Conservation (phyloP, 78 protist species). For the Goniomonas avonlea region DNA sequence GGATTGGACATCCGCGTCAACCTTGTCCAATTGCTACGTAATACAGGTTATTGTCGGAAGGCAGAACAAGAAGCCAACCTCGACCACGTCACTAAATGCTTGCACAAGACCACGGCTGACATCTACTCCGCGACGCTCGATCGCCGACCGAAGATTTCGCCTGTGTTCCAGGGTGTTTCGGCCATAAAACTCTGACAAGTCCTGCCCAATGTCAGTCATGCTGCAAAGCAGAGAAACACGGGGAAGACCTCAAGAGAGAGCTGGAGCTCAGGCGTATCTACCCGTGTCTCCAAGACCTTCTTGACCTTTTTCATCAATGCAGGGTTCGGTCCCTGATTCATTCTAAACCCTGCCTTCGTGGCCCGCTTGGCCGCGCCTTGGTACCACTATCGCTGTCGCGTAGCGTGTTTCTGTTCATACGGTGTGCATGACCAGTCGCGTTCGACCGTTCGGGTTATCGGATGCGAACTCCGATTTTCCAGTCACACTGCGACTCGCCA, state of each 20-base stretch:
- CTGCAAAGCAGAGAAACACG: not conserved
- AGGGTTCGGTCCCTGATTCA: conserved; percentile 5
- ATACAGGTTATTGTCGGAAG: not conserved
- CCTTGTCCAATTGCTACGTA: not conserved
- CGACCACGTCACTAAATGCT: not conserved
- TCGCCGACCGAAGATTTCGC: not conserved
- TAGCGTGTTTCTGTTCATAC: too few species aligned
- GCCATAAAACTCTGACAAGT: too few species aligned
- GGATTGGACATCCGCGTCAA: not conserved
- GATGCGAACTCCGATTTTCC: too few species aligned
- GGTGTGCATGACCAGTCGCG: too few species aligned
- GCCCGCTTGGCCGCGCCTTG: too few species aligned
- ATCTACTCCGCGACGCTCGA: not conserved
- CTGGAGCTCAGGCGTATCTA: conserved; percentile 9
- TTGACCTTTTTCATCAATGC: conserved; percentile 17
- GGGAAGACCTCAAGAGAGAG: not conserved
- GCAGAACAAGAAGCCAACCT: too few species aligned
- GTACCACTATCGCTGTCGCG: too few species aligned
- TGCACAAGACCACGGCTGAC: not conserved
- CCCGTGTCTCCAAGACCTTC: not conserved
- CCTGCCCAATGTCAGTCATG: not conserved
- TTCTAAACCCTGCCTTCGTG: too few species aligned
- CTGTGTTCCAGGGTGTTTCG: conserved; percentile 11
- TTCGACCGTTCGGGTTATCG: too few species aligned
- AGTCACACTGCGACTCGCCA: too few species aligned